These are phyloP conservation scores for Fragilariopsis cylindrus DNA, from an alignment of 108 stramenopile species.

Conservation along the genomic window DNA sequence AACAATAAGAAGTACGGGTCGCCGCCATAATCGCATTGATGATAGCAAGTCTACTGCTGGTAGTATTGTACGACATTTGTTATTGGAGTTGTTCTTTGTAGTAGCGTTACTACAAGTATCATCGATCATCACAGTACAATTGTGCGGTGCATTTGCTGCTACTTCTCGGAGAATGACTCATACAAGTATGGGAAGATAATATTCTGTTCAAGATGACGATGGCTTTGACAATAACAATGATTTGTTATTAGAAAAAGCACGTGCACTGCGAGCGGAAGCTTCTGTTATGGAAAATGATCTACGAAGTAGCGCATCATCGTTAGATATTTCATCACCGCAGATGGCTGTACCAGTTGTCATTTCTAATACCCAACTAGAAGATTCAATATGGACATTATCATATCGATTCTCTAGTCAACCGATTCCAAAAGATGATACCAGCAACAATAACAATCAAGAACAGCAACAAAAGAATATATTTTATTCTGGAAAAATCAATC, in stretches of 20 bases:
- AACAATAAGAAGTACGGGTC: too few relatives aligned
- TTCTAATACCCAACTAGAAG: slow-evolving; percentile 16
- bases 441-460: slow-evolving; percentile 6
- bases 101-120: too few relatives aligned
- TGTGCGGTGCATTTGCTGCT: too few relatives aligned
- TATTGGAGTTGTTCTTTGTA: too few relatives aligned
- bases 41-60: too few relatives aligned
- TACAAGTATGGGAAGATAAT: too few relatives aligned
- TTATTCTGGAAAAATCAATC: slow-evolving; percentile 55
- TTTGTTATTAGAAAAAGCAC: slow-evolving; percentile 27
- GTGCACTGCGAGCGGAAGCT: slow-evolving; percentile 30
- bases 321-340: not conserved
- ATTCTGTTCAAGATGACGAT: too few relatives aligned
- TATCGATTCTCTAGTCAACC: slow-evolving; percentile 65
- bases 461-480: slow-evolving; percentile 9
- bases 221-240: slow-evolving; percentile 1
- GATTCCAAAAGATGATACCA: slow-evolving; percentile 18
- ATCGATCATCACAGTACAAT: too few relatives aligned
- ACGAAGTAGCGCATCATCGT: not conserved
- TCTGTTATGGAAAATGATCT: slow-evolving; percentile 28
- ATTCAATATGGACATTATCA: slow-evolving; percentile 38
- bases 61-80: too few relatives aligned
- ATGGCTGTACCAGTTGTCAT: not conserved
- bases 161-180: too few relatives aligned
- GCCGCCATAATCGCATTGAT: too few relatives aligned